phyloP scores from a whole-genome alignment of 352 stramenopile genomes.

The Phytopythium vexans region DNA sequence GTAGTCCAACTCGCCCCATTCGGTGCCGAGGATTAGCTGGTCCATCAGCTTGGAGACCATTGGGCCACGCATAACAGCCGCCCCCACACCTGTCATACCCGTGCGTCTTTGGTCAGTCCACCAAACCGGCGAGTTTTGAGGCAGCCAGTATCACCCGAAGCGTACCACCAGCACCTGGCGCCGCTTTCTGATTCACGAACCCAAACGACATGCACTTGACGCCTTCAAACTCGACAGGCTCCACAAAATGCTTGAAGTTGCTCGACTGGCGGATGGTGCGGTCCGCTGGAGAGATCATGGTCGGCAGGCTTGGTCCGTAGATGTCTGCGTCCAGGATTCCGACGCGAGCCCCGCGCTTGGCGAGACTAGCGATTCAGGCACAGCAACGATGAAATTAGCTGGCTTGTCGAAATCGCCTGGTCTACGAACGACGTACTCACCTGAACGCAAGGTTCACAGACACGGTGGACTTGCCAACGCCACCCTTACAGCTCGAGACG shows the following conservation, averaged over 20 bases:
- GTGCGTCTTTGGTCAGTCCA: background rate
- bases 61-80: conserved; percentile 95
- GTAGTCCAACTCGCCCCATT: conserved; percentile 99
- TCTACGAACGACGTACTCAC: conserved; percentile 11
- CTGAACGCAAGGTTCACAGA: conserved; percentile 97
- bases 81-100: conserved; percentile 45
- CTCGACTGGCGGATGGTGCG: conserved; percentile 65
- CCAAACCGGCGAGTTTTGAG: background rate
- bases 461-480: conserved; percentile 99
- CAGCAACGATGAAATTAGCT: background rate
- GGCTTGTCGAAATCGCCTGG: background rate
- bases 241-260: conserved; percentile 70
- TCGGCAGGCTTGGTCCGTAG: conserved; percentile 98
- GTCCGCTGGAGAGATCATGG: conserved; percentile 89
- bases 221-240: conserved; percentile 83
- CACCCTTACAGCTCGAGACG: conserved; percentile 95
- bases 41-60: conserved; percentile 98
- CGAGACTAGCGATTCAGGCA: conserved; percentile 41
- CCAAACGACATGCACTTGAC: conserved; percentile 93
- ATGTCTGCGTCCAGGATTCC: conserved; percentile 99
- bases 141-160: background rate
- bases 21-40: conserved; percentile 94
- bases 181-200: conserved; percentile 87
- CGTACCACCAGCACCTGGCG: conserved; percentile 65
- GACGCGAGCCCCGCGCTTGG: conserved; percentile 89